These are phyloP conservation scores for Murraya paniculata DNA, from an alignment of 345 rosid genomes.

Conservation along the genomic window DNA sequence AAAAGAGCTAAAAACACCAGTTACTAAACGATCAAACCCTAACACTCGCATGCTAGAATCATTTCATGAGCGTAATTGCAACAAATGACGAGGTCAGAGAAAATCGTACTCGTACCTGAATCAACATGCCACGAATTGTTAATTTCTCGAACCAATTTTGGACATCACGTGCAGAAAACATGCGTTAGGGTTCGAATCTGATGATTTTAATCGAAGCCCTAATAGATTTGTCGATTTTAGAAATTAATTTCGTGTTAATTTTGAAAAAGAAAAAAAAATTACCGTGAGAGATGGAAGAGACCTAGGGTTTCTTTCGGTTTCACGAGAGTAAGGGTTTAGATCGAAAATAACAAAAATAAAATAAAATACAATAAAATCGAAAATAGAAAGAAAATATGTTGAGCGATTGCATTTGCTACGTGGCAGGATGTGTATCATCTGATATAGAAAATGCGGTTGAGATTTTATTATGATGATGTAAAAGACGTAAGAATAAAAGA, in stretches of 20 bases:
- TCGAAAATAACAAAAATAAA: conserved; percentile 25
- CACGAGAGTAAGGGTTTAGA: conserved; percentile 53
- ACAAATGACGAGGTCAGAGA: conserved; percentile 14
- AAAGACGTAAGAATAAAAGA: neutral
- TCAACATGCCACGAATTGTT: conserved; percentile 23
- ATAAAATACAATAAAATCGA: conserved; percentile 5
- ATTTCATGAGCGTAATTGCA: conserved; percentile 13
- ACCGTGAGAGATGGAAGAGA: conserved; percentile 42
- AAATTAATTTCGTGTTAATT: conserved; percentile 34
- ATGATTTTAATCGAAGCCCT: conserved; percentile 41
- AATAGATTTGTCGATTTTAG: conserved; percentile 28
- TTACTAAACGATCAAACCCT: conserved; percentile 25
- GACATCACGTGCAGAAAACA: conserved; percentile 30
- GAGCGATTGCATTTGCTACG: conserved; percentile 7
- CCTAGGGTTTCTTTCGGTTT: conserved; percentile 69
- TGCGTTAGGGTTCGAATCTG: conserved; percentile 34
- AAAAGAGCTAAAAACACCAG: conserved; percentile 17
- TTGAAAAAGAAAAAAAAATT: conserved; percentile 21
- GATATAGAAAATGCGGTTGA: conserved; percentile 14
- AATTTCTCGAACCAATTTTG: conserved; percentile 28
- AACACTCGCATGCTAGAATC: conserved; percentile 5
- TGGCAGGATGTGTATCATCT: neutral
- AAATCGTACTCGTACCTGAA: conserved; percentile 37
- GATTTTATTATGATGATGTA: conserved; percentile 14
- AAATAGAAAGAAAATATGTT: conserved; percentile 9